These are phyloP conservation scores for Erodium texanum DNA, from an alignment of 441 rosid genomes.

Conservation along the genomic window DNA sequence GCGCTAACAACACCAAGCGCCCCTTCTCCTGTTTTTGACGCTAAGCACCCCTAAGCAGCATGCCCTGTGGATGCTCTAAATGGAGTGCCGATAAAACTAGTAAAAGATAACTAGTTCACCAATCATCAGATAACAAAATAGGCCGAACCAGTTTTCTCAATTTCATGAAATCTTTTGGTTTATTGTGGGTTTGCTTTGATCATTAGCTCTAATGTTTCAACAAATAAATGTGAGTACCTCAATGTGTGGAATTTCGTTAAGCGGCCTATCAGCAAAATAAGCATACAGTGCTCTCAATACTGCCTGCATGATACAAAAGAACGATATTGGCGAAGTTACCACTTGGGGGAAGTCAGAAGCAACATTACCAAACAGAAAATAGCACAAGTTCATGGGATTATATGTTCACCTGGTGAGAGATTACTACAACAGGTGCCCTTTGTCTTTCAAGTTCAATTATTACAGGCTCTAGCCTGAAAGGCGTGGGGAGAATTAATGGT, in stretches of 20 bases:
- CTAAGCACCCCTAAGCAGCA: too few relatives aligned
- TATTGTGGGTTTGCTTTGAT: background rate
- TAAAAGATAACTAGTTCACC: too few relatives aligned
- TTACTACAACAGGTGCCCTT: constrained; percentile 93
- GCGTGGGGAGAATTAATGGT: constrained; percentile 13
- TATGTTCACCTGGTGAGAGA: constrained; percentile 77
- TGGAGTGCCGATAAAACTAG: too few relatives aligned
- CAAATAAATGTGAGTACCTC: constrained; percentile 41
- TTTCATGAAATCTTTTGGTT: too few relatives aligned
- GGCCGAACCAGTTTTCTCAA: too few relatives aligned
- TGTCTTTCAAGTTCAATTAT: constrained; percentile 95
- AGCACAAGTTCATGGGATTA: too few relatives aligned
- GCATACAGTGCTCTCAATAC: constrained; percentile 93
- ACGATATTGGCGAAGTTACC: background rate
- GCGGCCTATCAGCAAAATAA: constrained; percentile 96
- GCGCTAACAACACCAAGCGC: too few relatives aligned
- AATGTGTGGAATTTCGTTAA: constrained; percentile 88
- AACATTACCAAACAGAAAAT: background rate
- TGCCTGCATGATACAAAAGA: constrained; percentile 42
- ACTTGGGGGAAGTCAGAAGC: background rate
- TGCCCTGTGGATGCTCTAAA: too few relatives aligned
- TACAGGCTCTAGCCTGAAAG: constrained; percentile 89
- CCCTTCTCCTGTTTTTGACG: too few relatives aligned
- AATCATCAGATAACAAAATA: too few relatives aligned
- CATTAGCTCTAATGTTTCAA: too few relatives aligned